Evolutionary conservation across 1,139 yeast species (phyloP).

Genomic region (Insectozyma bohioensis): DNA sequence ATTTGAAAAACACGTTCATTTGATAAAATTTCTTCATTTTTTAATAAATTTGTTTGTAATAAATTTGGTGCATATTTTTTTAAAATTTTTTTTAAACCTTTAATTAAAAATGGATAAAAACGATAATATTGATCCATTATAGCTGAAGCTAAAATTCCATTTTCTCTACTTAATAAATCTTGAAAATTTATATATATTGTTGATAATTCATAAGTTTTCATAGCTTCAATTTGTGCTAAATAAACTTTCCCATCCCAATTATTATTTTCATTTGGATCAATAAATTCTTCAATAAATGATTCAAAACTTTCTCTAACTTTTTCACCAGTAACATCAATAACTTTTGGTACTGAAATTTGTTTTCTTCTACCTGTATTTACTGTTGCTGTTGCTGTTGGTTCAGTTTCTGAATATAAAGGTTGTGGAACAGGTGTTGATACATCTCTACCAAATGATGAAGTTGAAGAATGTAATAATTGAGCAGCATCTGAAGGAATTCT

Average conservation of each 20-base stretch:
- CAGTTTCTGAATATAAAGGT: conserved; percentile 15
- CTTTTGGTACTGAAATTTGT: conserved; percentile 75
- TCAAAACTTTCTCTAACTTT: conserved; percentile 91
- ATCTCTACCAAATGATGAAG: conserved; percentile 44
- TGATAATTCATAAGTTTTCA: conserved; percentile 72
- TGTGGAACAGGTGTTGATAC: conserved; percentile 15
- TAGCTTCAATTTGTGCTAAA: conserved; percentile 75
- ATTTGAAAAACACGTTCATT: conserved; percentile 83
- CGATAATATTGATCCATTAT: conserved; percentile 89
- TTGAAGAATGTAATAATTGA: conserved; percentile 41
- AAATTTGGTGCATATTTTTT: conserved; percentile 76
- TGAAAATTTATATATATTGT: conserved; percentile 85
- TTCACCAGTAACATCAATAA: conserved; percentile 89
- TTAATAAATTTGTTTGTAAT: conserved; percentile 47
- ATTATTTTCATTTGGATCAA: conserved; percentile 38
- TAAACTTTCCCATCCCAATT: conserved; percentile 60
- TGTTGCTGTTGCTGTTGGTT: conserved; percentile 1
- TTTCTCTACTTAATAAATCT: conserved; percentile 72
- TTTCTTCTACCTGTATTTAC: conserved; percentile 40
- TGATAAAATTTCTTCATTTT: conserved; percentile 26
- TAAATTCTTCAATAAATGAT: conserved; percentile 70
- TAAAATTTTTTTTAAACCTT: conserved; percentile 72
- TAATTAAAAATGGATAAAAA: conserved; percentile 79
- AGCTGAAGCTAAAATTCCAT: conserved; percentile 89
- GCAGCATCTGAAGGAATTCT: conserved; percentile 50